phyloP scores from a whole-genome alignment of 441 rosid genomes.

The Biscutella laevigata region DNA sequence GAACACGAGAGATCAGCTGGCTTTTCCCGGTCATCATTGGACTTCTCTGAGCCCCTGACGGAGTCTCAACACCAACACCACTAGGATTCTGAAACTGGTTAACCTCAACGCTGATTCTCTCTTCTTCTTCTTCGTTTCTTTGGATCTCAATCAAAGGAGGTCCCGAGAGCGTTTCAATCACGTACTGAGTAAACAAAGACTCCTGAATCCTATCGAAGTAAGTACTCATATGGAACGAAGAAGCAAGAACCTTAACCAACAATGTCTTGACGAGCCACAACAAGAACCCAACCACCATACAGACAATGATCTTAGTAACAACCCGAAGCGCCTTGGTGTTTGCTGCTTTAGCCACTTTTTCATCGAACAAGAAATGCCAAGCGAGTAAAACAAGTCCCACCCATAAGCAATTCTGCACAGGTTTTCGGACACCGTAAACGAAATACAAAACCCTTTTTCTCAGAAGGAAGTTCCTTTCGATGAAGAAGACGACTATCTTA shows the following conservation, averaged over 20 bases:
- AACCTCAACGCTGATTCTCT: slow-evolving; percentile 41
- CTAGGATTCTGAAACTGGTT: slow-evolving; percentile 47
- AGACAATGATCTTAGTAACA: slow-evolving; percentile 44
- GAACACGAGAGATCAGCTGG: slow-evolving; percentile 28
- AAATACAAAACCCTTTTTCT: slow-evolving; percentile 53
- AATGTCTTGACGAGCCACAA: slow-evolving; percentile 53
- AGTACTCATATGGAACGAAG: slow-evolving; percentile 56
- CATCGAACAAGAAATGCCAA: slow-evolving; percentile 46
- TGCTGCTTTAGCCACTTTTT: slow-evolving; percentile 36
- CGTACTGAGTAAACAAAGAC: slow-evolving; percentile 46
- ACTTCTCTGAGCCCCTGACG: slow-evolving; percentile 40
- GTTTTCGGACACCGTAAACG: slow-evolving; percentile 51
- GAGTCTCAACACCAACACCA: slow-evolving; percentile 26
- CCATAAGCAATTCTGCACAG: slow-evolving; percentile 62
- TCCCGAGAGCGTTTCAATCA: slow-evolving; percentile 46
- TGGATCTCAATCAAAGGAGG: slow-evolving; percentile 44
- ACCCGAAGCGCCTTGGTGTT: slow-evolving; percentile 16
- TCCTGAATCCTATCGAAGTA: slow-evolving; percentile 58
- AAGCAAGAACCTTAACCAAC: slow-evolving; percentile 51
- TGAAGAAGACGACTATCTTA: slow-evolving; percentile 33
- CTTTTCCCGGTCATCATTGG: slow-evolving; percentile 34
- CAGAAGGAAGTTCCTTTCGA: slow-evolving; percentile 45
- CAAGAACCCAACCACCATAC: slow-evolving; percentile 41
- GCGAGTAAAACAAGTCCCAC: slow-evolving; percentile 48
- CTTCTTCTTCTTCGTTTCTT: slow-evolving; percentile 48